Evolutionary conservation across 257 asterid species (phyloP), one percentile per base, ranked within the genome.

Genomic region (Apocynum venetum): DNA sequence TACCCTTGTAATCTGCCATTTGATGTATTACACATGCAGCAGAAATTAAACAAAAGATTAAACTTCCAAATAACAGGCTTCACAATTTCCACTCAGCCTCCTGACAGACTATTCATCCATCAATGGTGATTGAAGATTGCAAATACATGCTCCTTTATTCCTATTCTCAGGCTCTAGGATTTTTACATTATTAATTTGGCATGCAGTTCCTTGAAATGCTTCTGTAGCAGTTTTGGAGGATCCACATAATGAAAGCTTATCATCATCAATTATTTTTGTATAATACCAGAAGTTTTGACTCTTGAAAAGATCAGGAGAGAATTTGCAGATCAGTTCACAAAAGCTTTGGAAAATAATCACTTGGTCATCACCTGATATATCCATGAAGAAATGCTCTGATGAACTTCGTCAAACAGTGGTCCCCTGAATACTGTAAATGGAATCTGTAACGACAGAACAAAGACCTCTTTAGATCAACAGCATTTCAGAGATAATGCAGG

Each of bases 341-440:
- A 36, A 65, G 48, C 47, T 38, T 6, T 13, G 43, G 20, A 66
- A 66, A 3, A 3, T 12, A 44, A 61, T 41, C 70, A 60, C 19
- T 41, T 44, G 41, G 38, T 1, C 44, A 56, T 25, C 48, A 95
- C 99, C 98, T 95, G 99, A 86, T 86, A 90, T 83, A 93, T 85
- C 99, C 98, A 93, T n/a, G 97, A 83, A 84, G 74, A 87, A 17
- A 95, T 79, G 75, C 52, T 86, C 88, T 93, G 97, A 84, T 95
- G 99, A 88, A 90, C 94, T 93, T 95, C 99, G 77, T 95, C 98
- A 63, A 79, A 88, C 57, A 95, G 87, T 15, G 98, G 91, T 83
- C 99, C 99, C 71, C 81, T 87, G 7, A 87, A 78, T 83, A 95
- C 88, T 78, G 86, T 89, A 53, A 89, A 85, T 43, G 91, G 44